Evolutionary conservation across 768 basidiomycete species (phyloP), one percentile per base, ranked within the genome.

Genomic region (Russula sp.): DNA sequence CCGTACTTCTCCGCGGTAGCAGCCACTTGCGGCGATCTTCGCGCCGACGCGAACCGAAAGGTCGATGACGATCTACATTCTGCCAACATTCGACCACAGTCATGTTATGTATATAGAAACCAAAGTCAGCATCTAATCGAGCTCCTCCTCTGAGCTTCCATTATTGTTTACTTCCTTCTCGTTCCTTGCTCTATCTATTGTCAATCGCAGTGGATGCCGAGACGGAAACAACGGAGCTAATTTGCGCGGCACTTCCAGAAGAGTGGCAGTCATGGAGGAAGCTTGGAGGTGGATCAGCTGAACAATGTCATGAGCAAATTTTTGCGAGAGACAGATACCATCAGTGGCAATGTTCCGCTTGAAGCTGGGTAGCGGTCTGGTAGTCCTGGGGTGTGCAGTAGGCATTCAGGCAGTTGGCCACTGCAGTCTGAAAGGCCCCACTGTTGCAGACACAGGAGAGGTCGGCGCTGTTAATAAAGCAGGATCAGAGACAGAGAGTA

Each of bases 401-500:
- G 2, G 63, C 32, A 39, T 45, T 2, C 31, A 82, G 70, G 66
- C 80, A 82, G 7, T 39, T 1, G 0, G 0, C 6, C 2, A 75
- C 74, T 6, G 69, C 67, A 2, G 0, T 3, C 61, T 80, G 79
- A 75, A 78, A 80, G 0, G 59, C 48, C 0, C 51, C 20, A 55
- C 72, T 76, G 4, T 75, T 67, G 70, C 80, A 82, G 18, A 77
- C 66, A 52, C 80, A 82, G 0, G 58, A 0, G 13, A 77, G 0
- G 68, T 82, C 68, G 6, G 77, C 69, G 68, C 81, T 60, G 18
- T 37, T 2, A 57, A 31, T 8, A 6, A 32, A 18, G 3, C 4
- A 4, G 9, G 31, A 11, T 37, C 27, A 63, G 57, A 34, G 56
- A 42, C 20, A 44, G 16, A 6, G 27, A 32, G 39, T 14, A 48